Evolutionary conservation across 495 filamentous ascomycete genomes (phyloP), one percentile per base, ranked within the genome.

Genomic region (Podospora pseudocomata): DNA sequence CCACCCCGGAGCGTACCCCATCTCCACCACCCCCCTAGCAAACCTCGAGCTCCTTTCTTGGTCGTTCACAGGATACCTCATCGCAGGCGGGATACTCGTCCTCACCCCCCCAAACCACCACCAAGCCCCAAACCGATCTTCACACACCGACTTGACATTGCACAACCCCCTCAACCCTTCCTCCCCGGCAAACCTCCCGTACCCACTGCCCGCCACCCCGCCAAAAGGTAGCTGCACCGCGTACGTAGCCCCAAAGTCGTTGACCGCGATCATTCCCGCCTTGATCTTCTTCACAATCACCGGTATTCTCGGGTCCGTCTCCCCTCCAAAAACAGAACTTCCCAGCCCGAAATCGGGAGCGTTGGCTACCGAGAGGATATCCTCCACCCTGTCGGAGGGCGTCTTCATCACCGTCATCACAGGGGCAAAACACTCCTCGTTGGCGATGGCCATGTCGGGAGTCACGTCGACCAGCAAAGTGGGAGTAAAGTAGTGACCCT

Each of bases 171-270:
- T 85, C 66, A 99, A 78, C 2, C 96, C 95, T 75, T 99, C 95
- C 60, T 90, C 91, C 49, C 92, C 95, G 0, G 91, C 95, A 81
- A 99, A 98, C 18, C 95, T 81, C 5, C 96, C 95, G 77, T 98
- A 97, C 3, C 95, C 95, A 55, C 90, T 93, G 0, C 92, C 94
- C 66, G 86, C 85, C 20, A 91, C 86, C 27, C 95, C 95, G 26
- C 95, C 95, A 76, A 99, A 99, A 0, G 95, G 95, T 18, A 99
- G 78, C 79, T 95, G 92, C 18, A 96, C 92, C 27, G 94, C 90
- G 77, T 99, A 99, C 73, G 87, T 97, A 18, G 87, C 89, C 23
- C 88, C 95, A 70, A 99, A 99, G 79, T 98, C 95, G 73, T 99
- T 98, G 64, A 99, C 87, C 60, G 90, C 85, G 4, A 98, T 91